Percentiles rank a stretch among this genome's conserved stretches.
Evolutionary conservation across 2,329 filamentous ascomycete genomes (phyloP).

Genomic region (Uncinocarpus reesii): DNA sequence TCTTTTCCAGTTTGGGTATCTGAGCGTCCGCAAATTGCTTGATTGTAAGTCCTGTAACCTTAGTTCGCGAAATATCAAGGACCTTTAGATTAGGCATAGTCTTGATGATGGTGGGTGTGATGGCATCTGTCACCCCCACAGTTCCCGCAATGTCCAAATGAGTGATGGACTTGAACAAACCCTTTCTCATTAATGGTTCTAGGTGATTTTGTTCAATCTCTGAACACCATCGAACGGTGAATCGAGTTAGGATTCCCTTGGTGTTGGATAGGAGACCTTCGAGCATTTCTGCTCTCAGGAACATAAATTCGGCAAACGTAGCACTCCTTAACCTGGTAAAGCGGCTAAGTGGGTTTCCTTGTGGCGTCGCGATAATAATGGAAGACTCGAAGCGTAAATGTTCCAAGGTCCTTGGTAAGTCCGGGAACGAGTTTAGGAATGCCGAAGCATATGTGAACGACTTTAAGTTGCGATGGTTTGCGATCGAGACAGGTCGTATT

Average conservation of each 20-base stretch:
- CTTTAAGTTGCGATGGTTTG: background rate
- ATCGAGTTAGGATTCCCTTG: background rate
- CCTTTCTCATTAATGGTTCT: constrained; percentile 14
- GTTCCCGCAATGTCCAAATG: constrained; percentile 25
- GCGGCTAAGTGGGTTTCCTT: background rate
- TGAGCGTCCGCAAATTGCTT: constrained; percentile 23
- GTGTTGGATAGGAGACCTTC: background rate
- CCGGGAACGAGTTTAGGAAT: background rate
- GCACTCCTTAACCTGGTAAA: background rate
- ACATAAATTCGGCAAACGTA: background rate
- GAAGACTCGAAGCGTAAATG: background rate
- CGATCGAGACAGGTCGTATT: too few species aligned
- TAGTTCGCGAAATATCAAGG: constrained; percentile 28
- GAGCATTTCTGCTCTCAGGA: background rate
- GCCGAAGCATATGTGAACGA: background rate
- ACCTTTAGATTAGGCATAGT: constrained; percentile 24
- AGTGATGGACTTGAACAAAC: constrained; percentile 19
- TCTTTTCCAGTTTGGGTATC: constrained; percentile 16
- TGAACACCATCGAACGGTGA: constrained; percentile 3
- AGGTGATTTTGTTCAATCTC: constrained; percentile 11
- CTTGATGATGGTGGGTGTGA: constrained; percentile 17
- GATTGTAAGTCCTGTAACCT: constrained; percentile 28
- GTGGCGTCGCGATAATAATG: background rate
- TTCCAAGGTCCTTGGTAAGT: background rate
- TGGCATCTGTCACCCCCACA: constrained; percentile 22